Evolutionary conservation across 2,329 filamentous ascomycete genomes (phyloP).

Genomic region (Xylaria hypoxylon): DNA sequence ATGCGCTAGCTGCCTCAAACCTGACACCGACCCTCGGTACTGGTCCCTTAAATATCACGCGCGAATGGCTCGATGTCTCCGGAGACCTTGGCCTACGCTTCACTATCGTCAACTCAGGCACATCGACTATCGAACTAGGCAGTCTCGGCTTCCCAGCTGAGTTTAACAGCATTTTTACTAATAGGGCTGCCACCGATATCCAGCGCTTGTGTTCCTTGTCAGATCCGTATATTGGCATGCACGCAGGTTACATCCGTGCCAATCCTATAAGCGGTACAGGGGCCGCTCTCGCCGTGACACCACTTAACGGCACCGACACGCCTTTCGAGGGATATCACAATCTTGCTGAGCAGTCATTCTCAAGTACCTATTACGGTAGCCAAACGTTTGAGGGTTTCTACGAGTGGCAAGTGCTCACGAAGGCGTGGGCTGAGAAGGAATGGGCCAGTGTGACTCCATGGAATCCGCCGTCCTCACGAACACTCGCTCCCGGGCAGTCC

Average conservation of each 20-base stretch:
- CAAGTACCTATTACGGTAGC: slow-evolving; percentile 58
- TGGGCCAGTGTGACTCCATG: slow-evolving; percentile 64
- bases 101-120: slow-evolving; percentile 60
- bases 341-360: slow-evolving; percentile 58
- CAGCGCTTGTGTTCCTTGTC: slow-evolving; percentile 64
- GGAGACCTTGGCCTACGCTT: slow-evolving; percentile 65
- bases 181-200: slow-evolving; percentile 60
- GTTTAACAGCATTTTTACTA: slow-evolving; percentile 72
- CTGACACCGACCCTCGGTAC: slow-evolving; percentile 57
- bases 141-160: slow-evolving; percentile 69
- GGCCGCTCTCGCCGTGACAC: slow-evolving; percentile 65
- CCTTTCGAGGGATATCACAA: slow-evolving; percentile 68
- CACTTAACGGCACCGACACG: slow-evolving; percentile 58
- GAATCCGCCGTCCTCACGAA: slow-evolving; percentile 64
- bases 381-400: slow-evolving; percentile 72
- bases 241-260: slow-evolving; percentile 68
- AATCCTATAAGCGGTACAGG: slow-evolving; percentile 64
- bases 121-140: slow-evolving; percentile 62
- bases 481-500: slow-evolving; percentile 58
- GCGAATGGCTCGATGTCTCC: slow-evolving; percentile 62
- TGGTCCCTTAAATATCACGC: slow-evolving; percentile 59
- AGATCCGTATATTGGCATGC: slow-evolving; percentile 70
- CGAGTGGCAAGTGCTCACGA: slow-evolving; percentile 67
- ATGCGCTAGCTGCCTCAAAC: slow-evolving; percentile 55
- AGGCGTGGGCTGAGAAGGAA: slow-evolving; percentile 67